phyloP scores from a whole-genome alignment of 31 red algal genomes.

The Odonthalia washingtoniensis region DNA sequence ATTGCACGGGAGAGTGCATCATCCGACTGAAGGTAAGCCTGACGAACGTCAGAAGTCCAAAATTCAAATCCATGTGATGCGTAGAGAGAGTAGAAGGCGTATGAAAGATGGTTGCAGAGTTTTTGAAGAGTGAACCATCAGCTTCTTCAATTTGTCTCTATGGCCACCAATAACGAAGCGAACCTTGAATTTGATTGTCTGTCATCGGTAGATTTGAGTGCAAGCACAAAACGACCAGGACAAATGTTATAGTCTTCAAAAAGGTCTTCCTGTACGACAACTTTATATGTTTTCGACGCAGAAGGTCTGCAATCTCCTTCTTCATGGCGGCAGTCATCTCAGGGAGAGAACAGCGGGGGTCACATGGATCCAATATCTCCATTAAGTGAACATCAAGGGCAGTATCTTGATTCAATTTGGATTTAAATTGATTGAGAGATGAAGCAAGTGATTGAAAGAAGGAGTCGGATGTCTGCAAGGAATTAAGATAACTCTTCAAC shows the following conservation, averaged over 20 bases:
- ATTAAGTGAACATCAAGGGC: too few relatives aligned
- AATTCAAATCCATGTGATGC: not conserved
- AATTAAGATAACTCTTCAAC: too few relatives aligned
- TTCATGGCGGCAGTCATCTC: slow-evolving; percentile 19
- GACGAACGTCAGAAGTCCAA: slow-evolving; percentile 27
- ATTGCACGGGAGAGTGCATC: slow-evolving; percentile 7
- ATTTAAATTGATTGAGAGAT: too few relatives aligned
- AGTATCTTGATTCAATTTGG: too few relatives aligned
- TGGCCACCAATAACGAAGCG: not conserved
- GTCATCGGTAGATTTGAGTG: slow-evolving; percentile 36
- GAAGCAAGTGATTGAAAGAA: too few relatives aligned
- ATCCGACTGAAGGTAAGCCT: slow-evolving; percentile 37
- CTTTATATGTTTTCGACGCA: slow-evolving; percentile 14
- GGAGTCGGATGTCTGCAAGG: too few relatives aligned
- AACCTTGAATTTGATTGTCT: not conserved
- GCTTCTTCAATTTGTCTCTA: too few relatives aligned
- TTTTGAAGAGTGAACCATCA: not conserved
- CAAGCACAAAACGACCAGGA: slow-evolving; percentile 23
- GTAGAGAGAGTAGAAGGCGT: not conserved
- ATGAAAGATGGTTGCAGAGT: too few relatives aligned
- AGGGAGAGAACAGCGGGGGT: not conserved
- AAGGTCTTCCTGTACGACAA: slow-evolving; percentile 15
- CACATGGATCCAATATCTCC: too few relatives aligned
- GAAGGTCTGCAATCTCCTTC: slow-evolving; percentile 6
- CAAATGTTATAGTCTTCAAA: not conserved